phyloP scores from a whole-genome alignment of 2,329 filamentous ascomycete genomes.

The Xylaria sp. region DNA sequence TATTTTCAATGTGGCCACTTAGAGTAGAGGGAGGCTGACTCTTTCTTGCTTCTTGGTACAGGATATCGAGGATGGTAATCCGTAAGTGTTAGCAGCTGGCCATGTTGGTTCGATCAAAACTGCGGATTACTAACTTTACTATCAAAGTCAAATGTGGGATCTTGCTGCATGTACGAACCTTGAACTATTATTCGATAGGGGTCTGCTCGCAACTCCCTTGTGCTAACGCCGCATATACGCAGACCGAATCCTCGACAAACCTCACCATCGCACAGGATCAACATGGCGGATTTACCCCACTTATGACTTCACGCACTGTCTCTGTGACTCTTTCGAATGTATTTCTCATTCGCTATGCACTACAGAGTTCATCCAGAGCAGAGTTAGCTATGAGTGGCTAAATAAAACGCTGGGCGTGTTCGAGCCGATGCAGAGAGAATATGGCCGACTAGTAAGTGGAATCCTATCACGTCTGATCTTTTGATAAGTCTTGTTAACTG shows the following conservation, averaged over 20 bases:
- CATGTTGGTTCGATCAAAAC: neutral
- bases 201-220: neutral
- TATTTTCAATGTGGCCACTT: neutral
- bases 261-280: slow-evolving; percentile 81
- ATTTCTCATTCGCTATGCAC: slow-evolving; percentile 95
- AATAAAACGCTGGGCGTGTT: slow-evolving; percentile 82
- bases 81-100: slow-evolving; percentile 12
- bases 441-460: slow-evolving; percentile 52
- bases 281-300: slow-evolving; percentile 96
- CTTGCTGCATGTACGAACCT: neutral
- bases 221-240: neutral
- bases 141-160: slow-evolving; percentile 62
- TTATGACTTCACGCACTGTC: slow-evolving; percentile 91
- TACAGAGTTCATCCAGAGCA: slow-evolving; percentile 76
- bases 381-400: slow-evolving; percentile 91
- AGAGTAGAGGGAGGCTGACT: neutral
- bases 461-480: neutral
- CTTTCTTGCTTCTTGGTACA: slow-evolving; percentile 51
- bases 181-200: neutral
- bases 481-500: neutral
- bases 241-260: slow-evolving; percentile 40
- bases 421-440: slow-evolving; percentile 94
- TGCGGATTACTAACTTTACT: neutral
- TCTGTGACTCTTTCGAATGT: slow-evolving; percentile 91
- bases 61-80: slow-evolving; percentile 74